Evolutionary conservation across 2,329 filamentous ascomycete species (phyloP).

Genomic region (Curvularia hawaiiensis): DNA sequence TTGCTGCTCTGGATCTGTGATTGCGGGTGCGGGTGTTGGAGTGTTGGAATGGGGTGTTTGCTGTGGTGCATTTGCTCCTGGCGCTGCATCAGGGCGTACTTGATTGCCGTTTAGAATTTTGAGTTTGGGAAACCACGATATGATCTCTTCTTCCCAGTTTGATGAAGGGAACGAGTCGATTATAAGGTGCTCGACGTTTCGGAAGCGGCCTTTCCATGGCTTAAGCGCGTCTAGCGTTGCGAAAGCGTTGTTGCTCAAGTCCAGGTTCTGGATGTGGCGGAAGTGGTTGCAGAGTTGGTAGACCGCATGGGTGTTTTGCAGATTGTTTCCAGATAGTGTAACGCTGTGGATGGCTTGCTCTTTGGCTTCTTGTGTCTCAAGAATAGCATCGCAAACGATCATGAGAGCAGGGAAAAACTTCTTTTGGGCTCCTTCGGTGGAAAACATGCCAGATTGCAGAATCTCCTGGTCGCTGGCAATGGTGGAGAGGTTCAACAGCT

Average conservation of each 20-base stretch:
- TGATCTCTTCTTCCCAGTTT: slow-evolving; percentile 69
- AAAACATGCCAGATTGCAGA: slow-evolving; percentile 75
- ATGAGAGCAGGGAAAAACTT: slow-evolving; percentile 95
- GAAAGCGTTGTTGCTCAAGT: slow-evolving; percentile 84
- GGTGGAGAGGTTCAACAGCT: slow-evolving; percentile 82
- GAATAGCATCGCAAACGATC: slow-evolving; percentile 79
- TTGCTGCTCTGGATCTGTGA: slow-evolving; percentile 19
- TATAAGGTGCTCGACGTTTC: slow-evolving; percentile 78
- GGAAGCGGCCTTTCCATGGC: slow-evolving; percentile 80
- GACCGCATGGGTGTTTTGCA: slow-evolving; percentile 73
- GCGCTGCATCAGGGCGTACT: slow-evolving; percentile 67
- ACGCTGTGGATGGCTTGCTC: slow-evolving; percentile 81
- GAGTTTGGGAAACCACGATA: slow-evolving; percentile 83
- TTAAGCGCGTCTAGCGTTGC: slow-evolving; percentile 69
- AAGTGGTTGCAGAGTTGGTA: slow-evolving; percentile 78
- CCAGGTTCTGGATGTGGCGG: slow-evolving; percentile 84
- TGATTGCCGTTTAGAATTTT: slow-evolving; percentile 75
- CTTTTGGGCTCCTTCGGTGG: slow-evolving; percentile 69
- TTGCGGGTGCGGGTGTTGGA: slow-evolving; percentile 8
- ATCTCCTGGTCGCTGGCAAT: slow-evolving; percentile 76
- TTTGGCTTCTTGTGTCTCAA: slow-evolving; percentile 73
- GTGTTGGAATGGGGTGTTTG: slow-evolving; percentile 24
- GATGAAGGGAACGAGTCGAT: slow-evolving; percentile 55
- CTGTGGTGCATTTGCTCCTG: slow-evolving; percentile 4
- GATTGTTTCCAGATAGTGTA: slow-evolving; percentile 78